These are phyloP conservation scores for Beauveria bassiana DNA, from an alignment of 2,329 filamentous ascomycete genomes.

Conservation along the genomic window DNA sequence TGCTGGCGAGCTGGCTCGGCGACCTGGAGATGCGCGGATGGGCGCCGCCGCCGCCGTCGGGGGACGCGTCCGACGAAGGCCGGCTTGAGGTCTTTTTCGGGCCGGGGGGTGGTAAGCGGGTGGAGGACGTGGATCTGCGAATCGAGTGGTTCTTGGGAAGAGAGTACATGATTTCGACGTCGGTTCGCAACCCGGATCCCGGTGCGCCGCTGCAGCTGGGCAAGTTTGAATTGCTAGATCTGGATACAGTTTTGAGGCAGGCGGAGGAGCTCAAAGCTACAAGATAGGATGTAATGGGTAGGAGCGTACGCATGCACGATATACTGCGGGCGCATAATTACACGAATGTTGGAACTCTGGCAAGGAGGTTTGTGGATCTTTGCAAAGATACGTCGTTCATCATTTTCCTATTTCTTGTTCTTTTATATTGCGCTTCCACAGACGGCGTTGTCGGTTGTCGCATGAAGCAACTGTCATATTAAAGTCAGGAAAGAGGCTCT, in stretches of 20 bases:
- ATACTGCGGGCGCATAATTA: background rate
- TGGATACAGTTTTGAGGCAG: constrained; percentile 39
- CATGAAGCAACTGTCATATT: background rate
- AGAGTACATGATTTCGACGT: constrained; percentile 49
- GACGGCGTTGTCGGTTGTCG: background rate
- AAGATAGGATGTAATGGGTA: background rate
- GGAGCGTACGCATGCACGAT: background rate
- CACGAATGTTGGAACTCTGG: too few relatives aligned
- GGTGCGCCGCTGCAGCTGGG: constrained; percentile 33
- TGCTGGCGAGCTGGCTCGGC: constrained; percentile 64
- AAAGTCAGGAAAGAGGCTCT: background rate
- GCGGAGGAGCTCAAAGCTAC: constrained; percentile 27
- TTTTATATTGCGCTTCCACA: background rate
- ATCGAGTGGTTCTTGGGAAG: constrained; percentile 34
- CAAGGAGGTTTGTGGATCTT: background rate
- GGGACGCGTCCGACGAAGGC: constrained; percentile 15
- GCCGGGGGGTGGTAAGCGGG: constrained; percentile 14
- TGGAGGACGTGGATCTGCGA: constrained; percentile 28
- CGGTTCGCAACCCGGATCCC: constrained; percentile 35
- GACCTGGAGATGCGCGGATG: constrained; percentile 63
- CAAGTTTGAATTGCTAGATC: constrained; percentile 32
- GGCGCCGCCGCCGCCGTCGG: constrained; percentile 49
- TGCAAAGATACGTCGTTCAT: background rate
- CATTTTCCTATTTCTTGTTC: background rate
- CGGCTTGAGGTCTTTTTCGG: constrained; percentile 24